Conservation (phyloP, 2,329 filamentous ascomycete genomes). For the Chaetomium sp. region DNA sequence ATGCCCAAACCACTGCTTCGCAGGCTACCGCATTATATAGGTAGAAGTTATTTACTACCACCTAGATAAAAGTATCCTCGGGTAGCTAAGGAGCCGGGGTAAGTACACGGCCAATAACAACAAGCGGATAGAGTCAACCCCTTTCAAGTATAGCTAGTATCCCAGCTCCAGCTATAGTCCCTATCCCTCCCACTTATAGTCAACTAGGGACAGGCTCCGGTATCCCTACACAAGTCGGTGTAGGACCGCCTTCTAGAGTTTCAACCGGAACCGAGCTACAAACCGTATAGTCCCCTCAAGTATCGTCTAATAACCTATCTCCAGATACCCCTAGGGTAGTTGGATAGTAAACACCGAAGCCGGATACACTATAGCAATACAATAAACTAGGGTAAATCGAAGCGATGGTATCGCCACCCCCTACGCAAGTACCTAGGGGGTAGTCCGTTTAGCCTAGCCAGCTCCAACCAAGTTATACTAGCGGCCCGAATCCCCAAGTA, state of each 20-base stretch:
- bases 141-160: neutral
- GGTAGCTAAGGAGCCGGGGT: neutral
- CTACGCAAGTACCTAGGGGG: neutral
- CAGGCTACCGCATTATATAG: conserved; percentile 25
- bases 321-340: neutral
- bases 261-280: neutral
- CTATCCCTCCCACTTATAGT: neutral
- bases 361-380: neutral
- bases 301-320: too few species aligned
- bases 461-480: neutral
- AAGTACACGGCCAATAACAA: neutral
- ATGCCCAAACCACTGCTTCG: conserved; percentile 24
- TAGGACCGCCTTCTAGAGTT: neutral
- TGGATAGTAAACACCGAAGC: neutral
- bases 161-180: neutral
- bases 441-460: neutral
- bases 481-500: neutral
- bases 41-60: conserved; percentile 14
- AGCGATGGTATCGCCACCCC: neutral
- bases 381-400: too few species aligned
- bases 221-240: neutral
- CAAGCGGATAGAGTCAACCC: neutral
- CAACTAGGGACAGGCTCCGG: neutral
- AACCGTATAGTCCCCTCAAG: neutral
- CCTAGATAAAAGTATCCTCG: conserved; percentile 8